phyloP scores from a whole-genome alignment of 75 land plant genomes.

The Sequoiadendron giganteum region DNA sequence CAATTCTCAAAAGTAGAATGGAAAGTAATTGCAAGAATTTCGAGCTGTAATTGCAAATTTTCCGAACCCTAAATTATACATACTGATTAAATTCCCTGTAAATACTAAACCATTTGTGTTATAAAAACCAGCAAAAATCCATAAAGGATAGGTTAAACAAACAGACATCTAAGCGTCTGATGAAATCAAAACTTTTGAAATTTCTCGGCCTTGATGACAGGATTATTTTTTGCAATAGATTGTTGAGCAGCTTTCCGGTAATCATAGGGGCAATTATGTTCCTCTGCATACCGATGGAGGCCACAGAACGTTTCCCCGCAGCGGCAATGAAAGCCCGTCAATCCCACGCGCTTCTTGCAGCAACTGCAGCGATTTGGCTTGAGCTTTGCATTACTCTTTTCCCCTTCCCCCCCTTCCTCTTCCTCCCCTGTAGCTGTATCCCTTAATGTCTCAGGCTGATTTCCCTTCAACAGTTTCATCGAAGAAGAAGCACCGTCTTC shows the following conservation, averaged over 20 bases:
- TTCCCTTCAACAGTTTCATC: neutral
- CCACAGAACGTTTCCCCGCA: constrained; percentile 60
- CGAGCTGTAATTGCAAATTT: too few relatives aligned
- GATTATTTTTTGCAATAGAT: constrained; percentile 58
- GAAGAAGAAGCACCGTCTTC: neutral
- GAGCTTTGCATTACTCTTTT: neutral
- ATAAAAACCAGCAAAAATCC: too few relatives aligned
- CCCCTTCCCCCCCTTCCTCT: neutral
- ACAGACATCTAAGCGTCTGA: too few relatives aligned
- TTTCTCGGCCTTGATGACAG: constrained; percentile 59
- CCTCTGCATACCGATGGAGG: constrained; percentile 51
- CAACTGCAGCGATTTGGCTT: constrained; percentile 39
- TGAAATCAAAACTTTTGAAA: constrained; percentile 6
- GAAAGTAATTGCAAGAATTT: too few relatives aligned
- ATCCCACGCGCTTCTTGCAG: constrained; percentile 55
- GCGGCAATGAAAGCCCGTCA: constrained; percentile 59
- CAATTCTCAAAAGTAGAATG: too few relatives aligned
- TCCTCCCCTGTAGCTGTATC: neutral
- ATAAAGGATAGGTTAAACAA: too few relatives aligned
- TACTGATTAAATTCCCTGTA: too few relatives aligned
- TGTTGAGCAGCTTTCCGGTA: constrained; percentile 53
- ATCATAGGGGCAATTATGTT: constrained; percentile 52
- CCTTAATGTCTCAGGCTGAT: neutral
- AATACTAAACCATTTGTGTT: too few relatives aligned
- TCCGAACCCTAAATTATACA: too few relatives aligned